Evolutionary conservation across 441 rosid genomes (phyloP).

Genomic region (Rhodomyrtus psidioides): DNA sequence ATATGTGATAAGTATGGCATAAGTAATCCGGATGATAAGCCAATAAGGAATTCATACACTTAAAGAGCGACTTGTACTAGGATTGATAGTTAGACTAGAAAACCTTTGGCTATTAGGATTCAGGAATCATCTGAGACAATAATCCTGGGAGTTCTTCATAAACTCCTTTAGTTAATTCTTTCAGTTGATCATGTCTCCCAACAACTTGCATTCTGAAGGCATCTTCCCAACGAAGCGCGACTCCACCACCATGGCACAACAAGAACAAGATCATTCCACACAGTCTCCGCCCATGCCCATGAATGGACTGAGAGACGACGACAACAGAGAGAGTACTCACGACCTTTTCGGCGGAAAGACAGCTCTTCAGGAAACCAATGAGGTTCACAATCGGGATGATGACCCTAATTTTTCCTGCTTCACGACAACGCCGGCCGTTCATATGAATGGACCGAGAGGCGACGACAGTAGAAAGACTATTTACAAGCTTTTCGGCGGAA

Average conservation of each 20-base stretch:
- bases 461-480: not conserved
- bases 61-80: not conserved
- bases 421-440: not conserved
- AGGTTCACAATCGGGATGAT: no score
- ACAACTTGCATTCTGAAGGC: no score
- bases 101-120: no score
- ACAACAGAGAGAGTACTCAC: no score
- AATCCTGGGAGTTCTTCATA: no score
- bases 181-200: not conserved
- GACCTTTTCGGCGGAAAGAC: no score
- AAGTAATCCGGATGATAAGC: no score
- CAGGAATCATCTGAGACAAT: no score
- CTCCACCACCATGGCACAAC: not conserved
- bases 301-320: no score
- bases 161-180: not conserved
- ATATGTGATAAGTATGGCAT: not conserved
- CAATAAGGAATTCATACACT: not conserved
- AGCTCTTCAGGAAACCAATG: no score
- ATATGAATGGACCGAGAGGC: not conserved
- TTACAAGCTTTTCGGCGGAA: not conserved
- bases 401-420: no score
- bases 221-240: not conserved
- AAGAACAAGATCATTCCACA: not conserved
- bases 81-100: not conserved
- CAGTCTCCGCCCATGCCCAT: no score